These are phyloP conservation scores for Gonium pectorale DNA, from an alignment of 139 green algal genomes.

Conservation along the genomic window DNA sequence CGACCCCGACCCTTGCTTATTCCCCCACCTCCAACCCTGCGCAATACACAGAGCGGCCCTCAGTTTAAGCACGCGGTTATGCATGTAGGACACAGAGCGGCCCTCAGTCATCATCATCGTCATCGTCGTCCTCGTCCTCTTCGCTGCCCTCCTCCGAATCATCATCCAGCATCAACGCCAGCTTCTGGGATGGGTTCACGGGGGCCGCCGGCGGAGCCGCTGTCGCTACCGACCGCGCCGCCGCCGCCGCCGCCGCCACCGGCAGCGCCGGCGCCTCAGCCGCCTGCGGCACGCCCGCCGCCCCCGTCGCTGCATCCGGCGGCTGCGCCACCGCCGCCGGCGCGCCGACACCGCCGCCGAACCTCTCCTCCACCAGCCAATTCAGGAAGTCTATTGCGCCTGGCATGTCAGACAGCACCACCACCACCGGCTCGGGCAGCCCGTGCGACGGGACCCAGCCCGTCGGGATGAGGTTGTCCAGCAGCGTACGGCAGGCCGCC, in stretches of 20 bases:
- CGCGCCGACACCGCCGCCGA: not conserved
- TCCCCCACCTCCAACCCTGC: too few species aligned
- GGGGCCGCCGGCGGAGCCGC: not conserved
- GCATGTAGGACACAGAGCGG: too few species aligned
- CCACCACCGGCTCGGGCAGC: slow-evolving; percentile 31
- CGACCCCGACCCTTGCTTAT: too few species aligned
- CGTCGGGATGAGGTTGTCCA: not conserved
- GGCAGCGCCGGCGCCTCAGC: not conserved
- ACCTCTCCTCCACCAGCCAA: slow-evolving; percentile 25
- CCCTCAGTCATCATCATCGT: too few species aligned
- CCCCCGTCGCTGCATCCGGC: not conserved
- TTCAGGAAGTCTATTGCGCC: slow-evolving; percentile 19
- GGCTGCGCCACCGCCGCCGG: too few species aligned
- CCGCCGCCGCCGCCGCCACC: not conserved
- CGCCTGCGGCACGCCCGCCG: not conserved
- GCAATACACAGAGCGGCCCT: too few species aligned
- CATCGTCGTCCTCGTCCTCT: too few species aligned
- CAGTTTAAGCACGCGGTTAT: too few species aligned
- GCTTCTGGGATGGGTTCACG: not conserved
- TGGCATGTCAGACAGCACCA: slow-evolving; percentile 22
- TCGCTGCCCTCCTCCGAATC: slow-evolving; percentile 19
- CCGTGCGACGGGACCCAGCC: slow-evolving; percentile 14
- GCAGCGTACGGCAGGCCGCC: slow-evolving; percentile 9
- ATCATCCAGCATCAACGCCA: slow-evolving; percentile 38
- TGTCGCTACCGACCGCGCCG: not conserved